phyloP scores from a whole-genome alignment of 768 basidiomycete genomes.

The Suillus alpinus region DNA sequence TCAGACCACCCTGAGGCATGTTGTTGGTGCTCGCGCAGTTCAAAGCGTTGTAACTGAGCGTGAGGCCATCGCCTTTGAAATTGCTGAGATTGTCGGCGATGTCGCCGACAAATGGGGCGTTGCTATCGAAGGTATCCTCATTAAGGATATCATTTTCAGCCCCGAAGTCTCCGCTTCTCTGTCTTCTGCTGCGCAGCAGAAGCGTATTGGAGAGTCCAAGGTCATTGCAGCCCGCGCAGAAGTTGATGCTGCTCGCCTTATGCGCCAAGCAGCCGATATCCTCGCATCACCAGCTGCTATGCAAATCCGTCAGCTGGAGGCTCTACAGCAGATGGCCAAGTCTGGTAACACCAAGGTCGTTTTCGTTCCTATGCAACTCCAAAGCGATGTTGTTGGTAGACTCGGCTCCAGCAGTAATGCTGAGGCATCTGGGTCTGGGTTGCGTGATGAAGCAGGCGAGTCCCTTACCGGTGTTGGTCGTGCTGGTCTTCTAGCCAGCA shows the following conservation, averaged over 20 bases:
- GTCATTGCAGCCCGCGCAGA: slow-evolving; percentile 95
- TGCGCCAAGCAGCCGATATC: slow-evolving; percentile 97
- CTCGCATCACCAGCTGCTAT: slow-evolving; percentile 93
- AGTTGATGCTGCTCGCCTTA: slow-evolving; percentile 91
- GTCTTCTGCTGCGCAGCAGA: slow-evolving; percentile 94
- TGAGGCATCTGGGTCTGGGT: slow-evolving; percentile 18
- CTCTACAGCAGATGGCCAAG: slow-evolving; percentile 93
- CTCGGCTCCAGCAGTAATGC: slow-evolving; percentile 26
- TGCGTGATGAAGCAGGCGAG: slow-evolving; percentile 25
- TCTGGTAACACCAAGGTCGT: slow-evolving; percentile 87
- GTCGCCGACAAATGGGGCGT: slow-evolving; percentile 97
- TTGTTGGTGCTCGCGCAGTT: slow-evolving; percentile 93
- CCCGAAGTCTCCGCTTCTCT: slow-evolving; percentile 86
- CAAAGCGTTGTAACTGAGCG: slow-evolving; percentile 96
- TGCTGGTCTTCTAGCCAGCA: slow-evolving; percentile 22
- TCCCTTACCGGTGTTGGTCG: slow-evolving; percentile 23
- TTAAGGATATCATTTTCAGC: slow-evolving; percentile 93
- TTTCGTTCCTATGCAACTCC: slow-evolving; percentile 91
- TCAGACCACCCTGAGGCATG: slow-evolving; percentile 95
- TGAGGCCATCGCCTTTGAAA: slow-evolving; percentile 94
- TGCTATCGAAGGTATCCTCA: slow-evolving; percentile 91
- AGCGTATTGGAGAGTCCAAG: slow-evolving; percentile 95
- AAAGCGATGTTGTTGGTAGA: slow-evolving; percentile 64
- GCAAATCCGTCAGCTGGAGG: slow-evolving; percentile 97
- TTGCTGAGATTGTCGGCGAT: slow-evolving; percentile 93